Conservation (phyloP, 495 filamentous ascomycete genomes). For the Elasticomyces elasticus region DNA sequence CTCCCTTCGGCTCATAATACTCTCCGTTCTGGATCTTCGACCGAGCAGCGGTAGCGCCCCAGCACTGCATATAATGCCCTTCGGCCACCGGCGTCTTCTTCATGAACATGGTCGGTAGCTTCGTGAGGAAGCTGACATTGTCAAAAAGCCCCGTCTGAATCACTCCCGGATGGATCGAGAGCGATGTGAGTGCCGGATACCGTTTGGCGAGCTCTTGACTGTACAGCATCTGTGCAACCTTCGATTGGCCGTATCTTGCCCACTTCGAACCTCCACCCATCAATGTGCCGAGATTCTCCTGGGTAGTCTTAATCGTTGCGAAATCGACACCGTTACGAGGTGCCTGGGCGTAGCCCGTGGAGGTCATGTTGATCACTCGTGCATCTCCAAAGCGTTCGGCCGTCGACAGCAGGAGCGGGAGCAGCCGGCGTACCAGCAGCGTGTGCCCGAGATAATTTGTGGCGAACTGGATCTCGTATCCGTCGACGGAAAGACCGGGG, state of each 20-base stretch:
- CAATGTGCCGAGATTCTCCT: conserved; percentile 6
- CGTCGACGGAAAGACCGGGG: conserved; percentile 2
- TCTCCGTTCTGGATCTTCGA: conserved; percentile 21
- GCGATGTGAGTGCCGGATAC: conserved; percentile 15
- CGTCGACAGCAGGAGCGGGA: conserved; percentile 29
- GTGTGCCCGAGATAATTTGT: conserved; percentile 37
- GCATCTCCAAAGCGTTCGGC: conserved; percentile 14
- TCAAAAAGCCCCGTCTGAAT: neutral
- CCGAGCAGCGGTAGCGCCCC: conserved; percentile 25
- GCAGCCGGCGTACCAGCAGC: conserved; percentile 29
- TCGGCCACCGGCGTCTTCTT: conserved; percentile 2
- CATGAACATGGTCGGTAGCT: neutral
- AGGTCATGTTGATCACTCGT: conserved; percentile 30
- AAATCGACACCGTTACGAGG: conserved; percentile 24
- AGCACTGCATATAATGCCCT: conserved; percentile 26
- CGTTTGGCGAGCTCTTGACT: conserved; percentile 29
- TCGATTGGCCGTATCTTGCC: conserved; percentile 34
- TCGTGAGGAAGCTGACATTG: neutral
- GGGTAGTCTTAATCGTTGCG: conserved; percentile 20
- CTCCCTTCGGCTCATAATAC: conserved; percentile 35
- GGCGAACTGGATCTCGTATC: conserved; percentile 28
- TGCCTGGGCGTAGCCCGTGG: conserved; percentile 26
- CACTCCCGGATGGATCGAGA: conserved; percentile 9
- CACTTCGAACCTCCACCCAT: neutral
- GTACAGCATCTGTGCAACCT: conserved; percentile 40